phyloP scores from a whole-genome alignment of 2,329 filamentous ascomycete genomes.

The Chaetomium sp. region DNA sequence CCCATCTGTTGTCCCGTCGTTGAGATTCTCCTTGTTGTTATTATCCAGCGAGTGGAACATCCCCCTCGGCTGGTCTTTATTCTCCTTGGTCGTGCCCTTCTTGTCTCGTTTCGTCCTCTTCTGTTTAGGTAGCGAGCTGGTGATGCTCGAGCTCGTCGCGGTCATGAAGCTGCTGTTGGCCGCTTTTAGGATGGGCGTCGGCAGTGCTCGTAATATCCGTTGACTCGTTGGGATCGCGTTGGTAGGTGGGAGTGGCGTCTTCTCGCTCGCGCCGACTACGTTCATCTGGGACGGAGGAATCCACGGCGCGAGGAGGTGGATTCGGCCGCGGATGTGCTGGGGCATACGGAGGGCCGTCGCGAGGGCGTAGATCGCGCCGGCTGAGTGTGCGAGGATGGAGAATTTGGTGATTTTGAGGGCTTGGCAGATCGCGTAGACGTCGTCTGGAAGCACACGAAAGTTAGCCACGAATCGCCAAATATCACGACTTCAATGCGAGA shows the following conservation, averaged over 20 bases:
- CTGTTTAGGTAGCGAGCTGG: constrained; percentile 65
- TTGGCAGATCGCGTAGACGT: constrained; percentile 92
- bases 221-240: constrained; percentile 89
- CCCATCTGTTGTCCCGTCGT: constrained; percentile 14
- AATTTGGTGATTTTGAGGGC: constrained; percentile 90
- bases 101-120: constrained; percentile 44
- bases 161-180: constrained; percentile 96
- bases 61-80: constrained; percentile 30
- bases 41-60: constrained; percentile 31
- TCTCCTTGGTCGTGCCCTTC: constrained; percentile 33
- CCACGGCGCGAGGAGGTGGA: constrained; percentile 93
- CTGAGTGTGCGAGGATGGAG: constrained; percentile 91
- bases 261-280: constrained; percentile 62
- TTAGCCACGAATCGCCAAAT: neutral
- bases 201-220: constrained; percentile 80
- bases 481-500: neutral
- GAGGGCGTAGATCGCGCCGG: constrained; percentile 94
- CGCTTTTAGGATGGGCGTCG: constrained; percentile 83
- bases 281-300: constrained; percentile 93
- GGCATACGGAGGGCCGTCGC: constrained; percentile 94
- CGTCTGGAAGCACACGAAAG: constrained; percentile 39
- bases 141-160: constrained; percentile 80
- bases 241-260: constrained; percentile 64
- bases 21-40: constrained; percentile 50
- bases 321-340: constrained; percentile 87